Percentiles rank a stretch among this genome's conserved stretches.
Evolutionary conservation across 2,329 filamentous ascomycete genomes (phyloP).

Genomic region (Neonectria magnoliae): DNA sequence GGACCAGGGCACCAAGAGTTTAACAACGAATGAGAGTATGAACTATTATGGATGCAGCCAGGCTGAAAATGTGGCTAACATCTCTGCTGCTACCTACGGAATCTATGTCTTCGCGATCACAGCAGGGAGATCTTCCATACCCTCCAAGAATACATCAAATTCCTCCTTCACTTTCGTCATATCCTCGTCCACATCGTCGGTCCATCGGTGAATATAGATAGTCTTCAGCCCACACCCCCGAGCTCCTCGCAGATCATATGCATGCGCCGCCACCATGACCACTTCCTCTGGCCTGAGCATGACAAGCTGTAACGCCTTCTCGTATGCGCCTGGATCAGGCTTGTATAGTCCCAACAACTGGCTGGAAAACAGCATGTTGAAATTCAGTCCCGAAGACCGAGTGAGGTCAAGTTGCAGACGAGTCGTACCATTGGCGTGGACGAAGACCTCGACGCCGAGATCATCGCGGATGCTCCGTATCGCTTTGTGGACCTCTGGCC

Average conservation of each 20-base stretch:
- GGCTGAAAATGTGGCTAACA: too few relatives aligned
- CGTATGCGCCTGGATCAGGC: slow-evolving; percentile 58
- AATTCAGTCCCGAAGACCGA: slow-evolving; percentile 57
- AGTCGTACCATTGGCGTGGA: slow-evolving; percentile 65
- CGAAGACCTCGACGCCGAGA: slow-evolving; percentile 55
- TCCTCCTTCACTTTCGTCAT: slow-evolving; percentile 27
- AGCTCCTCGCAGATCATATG: slow-evolving; percentile 62
- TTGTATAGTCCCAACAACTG: slow-evolving; percentile 61
- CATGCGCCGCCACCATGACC: slow-evolving; percentile 64
- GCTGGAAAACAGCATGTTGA: slow-evolving; percentile 63
- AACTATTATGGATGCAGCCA: too few relatives aligned
- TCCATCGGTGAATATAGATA: slow-evolving; percentile 62
- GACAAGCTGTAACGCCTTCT: slow-evolving; percentile 56
- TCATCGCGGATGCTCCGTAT: slow-evolving; percentile 50
- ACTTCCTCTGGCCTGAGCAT: slow-evolving; percentile 57
- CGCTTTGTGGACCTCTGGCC: slow-evolving; percentile 60
- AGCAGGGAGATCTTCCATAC: slow-evolving; percentile 28
- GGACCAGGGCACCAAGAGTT: too few relatives aligned
- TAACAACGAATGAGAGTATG: background rate
- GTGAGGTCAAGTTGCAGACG: slow-evolving; percentile 64
- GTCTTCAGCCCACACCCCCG: slow-evolving; percentile 60
- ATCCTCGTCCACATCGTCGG: slow-evolving; percentile 60
- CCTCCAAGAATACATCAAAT: slow-evolving; percentile 30
- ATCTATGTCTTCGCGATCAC: slow-evolving; percentile 15
- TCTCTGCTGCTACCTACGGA: background rate